A percentile compares a stretch with the other conserved stretches of the same genome.
Conservation (phyloP, 2,329 filamentous ascomycete genomes). For the Ceratocystis diversiconidia region DNA sequence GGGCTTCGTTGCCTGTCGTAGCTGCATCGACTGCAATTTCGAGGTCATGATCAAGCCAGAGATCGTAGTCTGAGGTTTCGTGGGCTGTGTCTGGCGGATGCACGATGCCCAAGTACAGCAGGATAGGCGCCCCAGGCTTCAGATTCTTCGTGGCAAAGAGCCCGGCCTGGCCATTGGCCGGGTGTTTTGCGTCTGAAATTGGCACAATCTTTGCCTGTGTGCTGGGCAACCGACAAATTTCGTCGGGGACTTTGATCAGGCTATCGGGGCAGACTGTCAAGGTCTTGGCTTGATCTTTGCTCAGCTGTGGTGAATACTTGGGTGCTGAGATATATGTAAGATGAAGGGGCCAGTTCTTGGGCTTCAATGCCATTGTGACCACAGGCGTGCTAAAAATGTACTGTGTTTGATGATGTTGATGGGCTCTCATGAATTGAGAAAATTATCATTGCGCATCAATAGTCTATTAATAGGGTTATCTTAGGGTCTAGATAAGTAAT, state of each 20-base stretch:
- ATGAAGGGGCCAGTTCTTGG: constrained; percentile 42
- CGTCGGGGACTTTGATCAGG: constrained; percentile 24
- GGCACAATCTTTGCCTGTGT: constrained; percentile 39
- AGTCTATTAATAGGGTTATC: constrained; percentile 6
- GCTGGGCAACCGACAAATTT: constrained; percentile 31
- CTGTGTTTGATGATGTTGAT: background rate
- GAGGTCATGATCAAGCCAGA: constrained; percentile 44
- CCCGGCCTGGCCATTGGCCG: constrained; percentile 43
- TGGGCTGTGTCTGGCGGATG: constrained; percentile 29
- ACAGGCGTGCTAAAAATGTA: background rate
- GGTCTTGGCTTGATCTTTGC: constrained; percentile 28
- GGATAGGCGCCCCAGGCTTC: constrained; percentile 39
- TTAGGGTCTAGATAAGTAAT: constrained; percentile 14
- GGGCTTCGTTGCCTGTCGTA: constrained; percentile 44
- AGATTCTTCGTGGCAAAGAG: constrained; percentile 45
- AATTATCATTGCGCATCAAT: background rate
- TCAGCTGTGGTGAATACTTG: constrained; percentile 33
- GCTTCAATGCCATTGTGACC: constrained; percentile 24
- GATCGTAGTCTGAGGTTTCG: constrained; percentile 44
- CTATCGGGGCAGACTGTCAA: constrained; percentile 19
- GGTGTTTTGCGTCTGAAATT: constrained; percentile 39
- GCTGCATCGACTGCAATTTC: constrained; percentile 48
- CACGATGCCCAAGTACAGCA: constrained; percentile 48
- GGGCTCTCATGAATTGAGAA: background rate
- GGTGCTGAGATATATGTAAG: constrained; percentile 40